phyloP scores from a whole-genome alignment of 257 asterid genomes.

The Petunia secreta region DNA sequence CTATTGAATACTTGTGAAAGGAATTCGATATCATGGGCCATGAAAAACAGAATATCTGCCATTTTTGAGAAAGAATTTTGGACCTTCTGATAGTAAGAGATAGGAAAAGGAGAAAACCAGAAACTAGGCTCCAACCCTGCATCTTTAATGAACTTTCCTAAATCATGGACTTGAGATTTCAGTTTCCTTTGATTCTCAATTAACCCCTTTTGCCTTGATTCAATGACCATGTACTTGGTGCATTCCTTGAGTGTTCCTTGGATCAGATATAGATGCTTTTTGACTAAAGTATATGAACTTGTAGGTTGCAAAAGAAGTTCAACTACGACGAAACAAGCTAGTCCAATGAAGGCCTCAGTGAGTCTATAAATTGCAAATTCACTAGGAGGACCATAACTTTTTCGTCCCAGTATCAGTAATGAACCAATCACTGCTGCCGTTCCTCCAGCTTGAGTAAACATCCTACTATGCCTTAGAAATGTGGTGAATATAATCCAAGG shows the following conservation, averaged over 20 bases:
- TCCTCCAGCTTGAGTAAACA: slow-evolving; percentile 76
- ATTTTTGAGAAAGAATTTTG: slow-evolving; percentile 41
- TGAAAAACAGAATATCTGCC: slow-evolving; percentile 42
- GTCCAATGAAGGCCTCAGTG: slow-evolving; percentile 65
- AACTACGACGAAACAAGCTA: slow-evolving; percentile 46
- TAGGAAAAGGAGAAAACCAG: slow-evolving; percentile 66
- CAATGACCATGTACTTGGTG: slow-evolving; percentile 7
- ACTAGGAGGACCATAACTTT: slow-evolving; percentile 55
- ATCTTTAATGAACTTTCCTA: slow-evolving; percentile 42
- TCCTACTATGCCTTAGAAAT: slow-evolving; percentile 61
- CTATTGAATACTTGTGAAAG: slow-evolving; percentile 36
- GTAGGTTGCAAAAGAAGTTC: slow-evolving; percentile 65
- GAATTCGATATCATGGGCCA: slow-evolving; percentile 39
- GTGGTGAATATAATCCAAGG: slow-evolving; percentile 71
- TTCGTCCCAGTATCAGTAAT: slow-evolving; percentile 63
- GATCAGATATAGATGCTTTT: slow-evolving; percentile 38
- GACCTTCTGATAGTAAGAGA: slow-evolving; percentile 52
- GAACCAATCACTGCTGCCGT: slow-evolving; percentile 73
- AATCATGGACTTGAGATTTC: slow-evolving; percentile 37
- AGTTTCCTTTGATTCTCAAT: slow-evolving; percentile 41
- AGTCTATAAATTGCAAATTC: slow-evolving; percentile 67
- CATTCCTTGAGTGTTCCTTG: slow-evolving; percentile 40
- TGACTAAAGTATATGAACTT: slow-evolving; percentile 66
- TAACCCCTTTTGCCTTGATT: slow-evolving; percentile 25
- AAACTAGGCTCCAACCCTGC: slow-evolving; percentile 67